Evolutionary conservation across 2,329 filamentous ascomycete genomes (phyloP).

Genomic region (Alternaria sp.): DNA sequence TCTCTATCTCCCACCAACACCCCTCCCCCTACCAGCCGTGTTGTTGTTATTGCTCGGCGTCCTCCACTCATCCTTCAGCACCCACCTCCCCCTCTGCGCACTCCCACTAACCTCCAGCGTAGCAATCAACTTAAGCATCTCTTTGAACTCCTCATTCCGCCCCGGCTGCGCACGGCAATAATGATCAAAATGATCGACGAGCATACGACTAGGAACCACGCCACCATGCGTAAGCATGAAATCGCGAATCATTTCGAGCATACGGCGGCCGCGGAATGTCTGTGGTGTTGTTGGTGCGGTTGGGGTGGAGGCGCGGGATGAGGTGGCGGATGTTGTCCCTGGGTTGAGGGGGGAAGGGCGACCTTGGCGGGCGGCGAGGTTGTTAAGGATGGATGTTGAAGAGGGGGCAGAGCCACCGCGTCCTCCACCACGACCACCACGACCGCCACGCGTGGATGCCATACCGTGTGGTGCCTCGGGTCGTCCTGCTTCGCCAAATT

Average conservation of each 20-base stretch:
- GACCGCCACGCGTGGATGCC: constrained; percentile 55
- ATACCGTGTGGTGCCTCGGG: constrained; percentile 53
- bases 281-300: constrained; percentile 31
- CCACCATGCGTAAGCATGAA: constrained; percentile 84
- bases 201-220: constrained; percentile 79
- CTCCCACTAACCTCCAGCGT: constrained; percentile 67
- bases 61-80: constrained; percentile 64
- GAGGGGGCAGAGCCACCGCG: constrained; percentile 53
- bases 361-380: constrained; percentile 54
- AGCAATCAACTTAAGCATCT: constrained; percentile 80
- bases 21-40: neutral
- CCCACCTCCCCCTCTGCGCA: constrained; percentile 64
- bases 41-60: neutral
- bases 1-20: neutral
- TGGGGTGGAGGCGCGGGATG: constrained; percentile 42
- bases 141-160: constrained; percentile 78
- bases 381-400: constrained; percentile 55
- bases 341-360: constrained; percentile 23
- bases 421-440: constrained; percentile 36
- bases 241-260: constrained; percentile 70
- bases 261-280: constrained; percentile 51
- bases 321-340: constrained; percentile 21
- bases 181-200: constrained; percentile 89
- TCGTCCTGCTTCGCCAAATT: constrained; percentile 78
- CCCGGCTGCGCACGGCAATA: constrained; percentile 75